phyloP scores from a whole-genome alignment of 163 green algal species.

The Trebouxia gelatinosa region DNA sequence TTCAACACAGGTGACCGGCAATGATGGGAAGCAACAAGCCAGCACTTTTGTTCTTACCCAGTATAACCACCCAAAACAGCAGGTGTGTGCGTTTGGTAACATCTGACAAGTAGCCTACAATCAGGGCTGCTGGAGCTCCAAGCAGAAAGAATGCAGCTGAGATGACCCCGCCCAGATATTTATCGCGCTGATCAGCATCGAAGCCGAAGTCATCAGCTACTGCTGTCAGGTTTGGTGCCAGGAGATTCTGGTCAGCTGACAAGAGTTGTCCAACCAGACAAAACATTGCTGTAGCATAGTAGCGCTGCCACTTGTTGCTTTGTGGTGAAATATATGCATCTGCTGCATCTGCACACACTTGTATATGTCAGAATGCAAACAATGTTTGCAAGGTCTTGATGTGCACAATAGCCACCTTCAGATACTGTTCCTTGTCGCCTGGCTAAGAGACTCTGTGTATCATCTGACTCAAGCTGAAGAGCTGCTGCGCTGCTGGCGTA shows the following conservation, averaged over 20 bases:
- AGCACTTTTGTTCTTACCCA: too few relatives aligned
- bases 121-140: slow-evolving; percentile 74
- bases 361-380: background rate
- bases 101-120: slow-evolving; percentile 81
- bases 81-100: slow-evolving; percentile 63
- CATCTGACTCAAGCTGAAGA: background rate
- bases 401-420: background rate
- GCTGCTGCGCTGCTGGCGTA: background rate
- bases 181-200: slow-evolving; percentile 41
- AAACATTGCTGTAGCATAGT: slow-evolving; percentile 54
- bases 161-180: slow-evolving; percentile 62
- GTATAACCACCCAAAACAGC: slow-evolving; percentile 77
- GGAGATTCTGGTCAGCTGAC: slow-evolving; percentile 87
- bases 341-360: background rate
- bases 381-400: background rate
- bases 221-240: slow-evolving; percentile 79
- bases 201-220: slow-evolving; percentile 73
- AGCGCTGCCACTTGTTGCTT: background rate
- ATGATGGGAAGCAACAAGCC: background rate
- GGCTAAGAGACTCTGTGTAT: background rate
- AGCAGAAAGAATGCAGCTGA: slow-evolving; percentile 77
- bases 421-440: background rate
- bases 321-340: background rate
- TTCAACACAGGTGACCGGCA: background rate
- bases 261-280: slow-evolving; percentile 66